Percentiles rank a stretch among this genome's conserved stretches.
Evolutionary conservation across 805 yeast species (phyloP).

Genomic region (Candida gorgasii): DNA sequence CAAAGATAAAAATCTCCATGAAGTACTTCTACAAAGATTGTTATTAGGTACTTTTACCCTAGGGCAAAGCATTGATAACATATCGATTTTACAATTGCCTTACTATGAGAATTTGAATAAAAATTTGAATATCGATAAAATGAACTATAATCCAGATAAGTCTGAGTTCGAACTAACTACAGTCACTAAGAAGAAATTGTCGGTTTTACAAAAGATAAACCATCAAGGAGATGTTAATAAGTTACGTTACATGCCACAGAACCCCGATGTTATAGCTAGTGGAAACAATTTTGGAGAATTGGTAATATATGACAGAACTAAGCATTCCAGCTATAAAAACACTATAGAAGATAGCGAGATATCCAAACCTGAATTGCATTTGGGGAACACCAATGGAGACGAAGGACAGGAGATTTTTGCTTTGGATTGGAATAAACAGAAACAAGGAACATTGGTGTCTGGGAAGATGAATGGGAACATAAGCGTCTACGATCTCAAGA

Average conservation of each 20-base stretch:
- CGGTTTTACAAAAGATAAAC: constrained; percentile 56
- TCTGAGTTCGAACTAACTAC: constrained; percentile 39
- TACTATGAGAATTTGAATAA: constrained; percentile 31
- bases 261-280: constrained; percentile 79
- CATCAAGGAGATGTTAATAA: constrained; percentile 74
- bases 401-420: constrained; percentile 60
- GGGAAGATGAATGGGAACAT: constrained; percentile 67
- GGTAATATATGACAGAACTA: constrained; percentile 77
- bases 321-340: constrained; percentile 51
- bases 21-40: constrained; percentile 37
- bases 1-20: constrained; percentile 11
- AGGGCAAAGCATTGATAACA: constrained; percentile 53
- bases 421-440: constrained; percentile 68
- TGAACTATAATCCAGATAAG: constrained; percentile 39
- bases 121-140: constrained; percentile 36
- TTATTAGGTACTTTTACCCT: constrained; percentile 66
- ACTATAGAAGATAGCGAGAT: constrained; percentile 25
- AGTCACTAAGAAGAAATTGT: constrained; percentile 27
- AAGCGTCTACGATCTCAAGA: constrained; percentile 66
- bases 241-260: constrained; percentile 77
- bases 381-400: constrained; percentile 36
- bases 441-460: constrained; percentile 59
- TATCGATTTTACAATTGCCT: constrained; percentile 37
- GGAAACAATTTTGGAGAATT: constrained; percentile 66
- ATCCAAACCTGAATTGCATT: constrained; percentile 51